A percentile compares a stretch with the other conserved stretches of the same genome.
phyloP scores from a whole-genome alignment of 495 filamentous ascomycete genomes.

The Penicillium fimorum region DNA sequence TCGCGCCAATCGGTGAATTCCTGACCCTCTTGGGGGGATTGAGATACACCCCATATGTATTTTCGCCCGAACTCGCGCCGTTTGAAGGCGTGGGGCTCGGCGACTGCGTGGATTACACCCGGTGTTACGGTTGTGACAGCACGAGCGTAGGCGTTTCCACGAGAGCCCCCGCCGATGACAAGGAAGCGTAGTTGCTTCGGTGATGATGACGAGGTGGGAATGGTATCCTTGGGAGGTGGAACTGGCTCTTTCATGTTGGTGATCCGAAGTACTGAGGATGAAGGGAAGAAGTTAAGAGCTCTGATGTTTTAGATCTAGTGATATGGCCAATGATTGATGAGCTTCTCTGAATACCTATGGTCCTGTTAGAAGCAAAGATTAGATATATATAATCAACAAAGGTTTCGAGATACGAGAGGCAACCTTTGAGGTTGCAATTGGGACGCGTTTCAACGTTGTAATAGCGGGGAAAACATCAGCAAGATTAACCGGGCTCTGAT shows the following conservation, averaged over 20 bases:
- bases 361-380: not conserved
- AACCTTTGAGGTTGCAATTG: not conserved
- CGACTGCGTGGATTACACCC: slow-evolving; percentile 69
- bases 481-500: slow-evolving; percentile 12
- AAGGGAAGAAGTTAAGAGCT: slow-evolving; percentile 3
- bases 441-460: not conserved
- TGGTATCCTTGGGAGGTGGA: slow-evolving; percentile 11
- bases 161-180: slow-evolving; percentile 84
- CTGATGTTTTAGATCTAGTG: slow-evolving; percentile 7
- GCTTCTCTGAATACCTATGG: not conserved
- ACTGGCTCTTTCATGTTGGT: slow-evolving; percentile 30
- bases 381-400: not conserved
- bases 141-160: slow-evolving; percentile 72
- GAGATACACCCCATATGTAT: slow-evolving; percentile 62
- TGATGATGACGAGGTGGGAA: not conserved
- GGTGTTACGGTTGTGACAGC: slow-evolving; percentile 60
- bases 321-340: not conserved
- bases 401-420: not conserved
- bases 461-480: slow-evolving; percentile 14
- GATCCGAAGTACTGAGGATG: not conserved
- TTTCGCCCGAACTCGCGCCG: slow-evolving; percentile 61
- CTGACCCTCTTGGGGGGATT: slow-evolving; percentile 51
- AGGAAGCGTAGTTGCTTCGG: slow-evolving; percentile 52
- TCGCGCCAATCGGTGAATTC: slow-evolving; percentile 72
- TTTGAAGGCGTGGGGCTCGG: slow-evolving; percentile 79